phyloP scores from a whole-genome alignment of 163 green algal genomes.

The Volvox carteri region DNA sequence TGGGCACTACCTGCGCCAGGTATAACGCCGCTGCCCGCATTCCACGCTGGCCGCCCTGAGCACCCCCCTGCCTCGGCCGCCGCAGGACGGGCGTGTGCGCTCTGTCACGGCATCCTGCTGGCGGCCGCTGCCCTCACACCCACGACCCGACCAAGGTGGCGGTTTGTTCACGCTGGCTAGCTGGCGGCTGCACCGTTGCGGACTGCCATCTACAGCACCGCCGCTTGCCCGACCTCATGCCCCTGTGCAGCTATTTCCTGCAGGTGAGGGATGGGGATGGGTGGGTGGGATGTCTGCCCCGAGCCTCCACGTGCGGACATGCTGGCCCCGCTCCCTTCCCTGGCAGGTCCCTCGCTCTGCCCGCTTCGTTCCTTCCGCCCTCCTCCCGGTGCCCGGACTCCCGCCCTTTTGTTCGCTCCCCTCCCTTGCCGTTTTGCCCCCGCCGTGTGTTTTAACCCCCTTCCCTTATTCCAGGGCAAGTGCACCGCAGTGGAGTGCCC shows the following conservation, averaged over 20 bases:
- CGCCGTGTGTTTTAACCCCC: no score
- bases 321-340: background rate
- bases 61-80: no score
- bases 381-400: background rate
- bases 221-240: conserved; percentile 77
- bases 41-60: background rate
- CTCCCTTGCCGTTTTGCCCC: background rate
- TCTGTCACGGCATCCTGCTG: background rate
- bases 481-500: conserved; percentile 77
- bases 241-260: conserved; percentile 81
- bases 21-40: background rate
- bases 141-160: conserved; percentile 76
- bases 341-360: background rate
- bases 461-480: conserved; percentile 64
- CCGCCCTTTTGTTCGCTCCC: background rate
- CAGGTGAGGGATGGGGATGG: conserved; percentile 59
- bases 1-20: no score
- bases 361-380: background rate
- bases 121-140: conserved; percentile 64
- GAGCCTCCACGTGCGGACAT: no score
- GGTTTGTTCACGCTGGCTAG: conserved; percentile 81
- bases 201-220: conserved; percentile 80
- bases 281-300: no score
- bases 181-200: conserved; percentile 65
- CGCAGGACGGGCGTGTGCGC: conserved; percentile 33